Base-by-base conservation (phyloP, 257 asterid species). In the Solanum ossicruentum region DNA sequence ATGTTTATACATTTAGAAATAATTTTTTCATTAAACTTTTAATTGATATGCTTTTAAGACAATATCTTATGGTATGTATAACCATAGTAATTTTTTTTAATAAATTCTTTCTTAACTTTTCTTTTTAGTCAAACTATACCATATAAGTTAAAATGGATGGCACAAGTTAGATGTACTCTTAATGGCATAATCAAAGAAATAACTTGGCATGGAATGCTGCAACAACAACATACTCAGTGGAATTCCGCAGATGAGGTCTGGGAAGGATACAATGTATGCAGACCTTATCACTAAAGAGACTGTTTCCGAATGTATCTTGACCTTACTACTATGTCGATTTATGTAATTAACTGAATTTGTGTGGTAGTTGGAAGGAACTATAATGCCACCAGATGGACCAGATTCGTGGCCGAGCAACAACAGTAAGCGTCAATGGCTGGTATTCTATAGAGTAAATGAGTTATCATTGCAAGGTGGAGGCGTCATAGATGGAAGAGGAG, bases 311-410 rank as follows among this genome's bases (percentile, higher is more conserved):
- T 32, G 36, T 32, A 32, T 1, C 36, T 32, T 32, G 36, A 32
- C 36, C 36, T 32, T 32, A 32, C 36, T 32, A 32, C 1, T 66
- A 13, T 66, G 0, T 15, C 51, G 43, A 3, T 13, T 77, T 51
- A 16, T 23, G 45, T 77, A 51, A 58, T 8, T 58, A 58, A 77
- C 47, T 5, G 16, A 77, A 13, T 15, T 72, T 81, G 54, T 52
- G 39, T 60, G 63, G 2, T 26, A 90, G 93, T 86, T 92, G 56
- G 95, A 91, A 10, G 95, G 95, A 84, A 89, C 88, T 8, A 82
- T 92, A 85, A 89, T 73, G 90, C 89, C 94, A 3, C 95, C 95
- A 20, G 93, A 90, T 10, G 95, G 95, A 65, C 95, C 94, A 15
- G 93, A 92, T 10, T 85, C 84, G 8, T 92, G 94, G 95, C 84